Evolutionary conservation across 73 alveolate species (phyloP).

Genomic region (Effrenium voratum): DNA sequence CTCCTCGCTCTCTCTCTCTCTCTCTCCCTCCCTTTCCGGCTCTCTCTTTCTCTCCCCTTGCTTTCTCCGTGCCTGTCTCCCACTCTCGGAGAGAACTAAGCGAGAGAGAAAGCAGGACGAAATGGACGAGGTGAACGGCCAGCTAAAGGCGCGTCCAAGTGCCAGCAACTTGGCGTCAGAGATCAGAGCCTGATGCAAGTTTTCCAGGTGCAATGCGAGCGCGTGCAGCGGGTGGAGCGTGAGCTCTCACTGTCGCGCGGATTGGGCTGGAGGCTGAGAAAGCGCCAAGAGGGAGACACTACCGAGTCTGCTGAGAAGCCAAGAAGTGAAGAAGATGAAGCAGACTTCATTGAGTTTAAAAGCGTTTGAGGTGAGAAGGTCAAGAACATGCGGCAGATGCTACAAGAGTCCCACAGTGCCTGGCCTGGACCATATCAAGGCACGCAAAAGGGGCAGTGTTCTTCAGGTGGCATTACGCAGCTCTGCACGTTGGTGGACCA

Average conservation of each 20-base stretch:
- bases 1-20: too few relatives aligned
- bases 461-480: slow-evolving; percentile 59
- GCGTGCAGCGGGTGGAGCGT: slow-evolving; percentile 73
- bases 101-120: slow-evolving; percentile 67
- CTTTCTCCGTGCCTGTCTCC: too few relatives aligned
- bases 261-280: not conserved
- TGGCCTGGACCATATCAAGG: not conserved
- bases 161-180: too few relatives aligned
- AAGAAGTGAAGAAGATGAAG: not conserved
- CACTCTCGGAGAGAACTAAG: too few relatives aligned
- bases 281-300: not conserved
- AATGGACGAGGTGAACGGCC: slow-evolving; percentile 75
- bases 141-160: slow-evolving; percentile 28
- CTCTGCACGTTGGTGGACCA: slow-evolving; percentile 37
- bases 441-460: not conserved
- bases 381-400: slow-evolving; percentile 48
- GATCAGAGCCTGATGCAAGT: not conserved
- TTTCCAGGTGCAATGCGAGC: slow-evolving; percentile 66
- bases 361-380: slow-evolving; percentile 58
- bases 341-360: not conserved
- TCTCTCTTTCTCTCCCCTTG: not conserved
- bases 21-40: too few relatives aligned
- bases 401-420: slow-evolving; percentile 67
- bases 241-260: slow-evolving; percentile 64
- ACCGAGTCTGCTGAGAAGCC: not conserved